A percentile compares a stretch with the other conserved stretches of the same genome.
These are phyloP conservation scores for Aureobasidium sp. DNA, from an alignment of 2,329 filamentous ascomycete species.

Conservation along the genomic window DNA sequence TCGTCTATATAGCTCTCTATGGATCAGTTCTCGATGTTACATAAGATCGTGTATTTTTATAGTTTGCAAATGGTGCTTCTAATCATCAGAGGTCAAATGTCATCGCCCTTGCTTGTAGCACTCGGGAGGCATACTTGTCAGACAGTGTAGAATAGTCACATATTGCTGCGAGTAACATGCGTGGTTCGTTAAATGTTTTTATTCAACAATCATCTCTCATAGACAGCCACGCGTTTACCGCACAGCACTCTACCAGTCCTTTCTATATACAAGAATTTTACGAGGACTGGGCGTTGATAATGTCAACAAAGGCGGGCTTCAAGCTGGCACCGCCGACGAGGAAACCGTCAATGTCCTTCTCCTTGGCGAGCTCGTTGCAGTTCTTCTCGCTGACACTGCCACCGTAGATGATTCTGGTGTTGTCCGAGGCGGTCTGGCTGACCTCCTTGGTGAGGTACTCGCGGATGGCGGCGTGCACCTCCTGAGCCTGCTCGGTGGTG, in stretches of 20 bases:
- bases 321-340: slow-evolving; percentile 91
- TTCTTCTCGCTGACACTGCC: slow-evolving; percentile 98
- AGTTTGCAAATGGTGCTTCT: no score
- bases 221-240: neutral
- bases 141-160: no score
- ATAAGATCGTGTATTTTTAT: no score
- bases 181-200: slow-evolving; percentile 2
- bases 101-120: no score
- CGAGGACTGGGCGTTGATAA: slow-evolving; percentile 51
- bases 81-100: no score
- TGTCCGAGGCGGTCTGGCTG: slow-evolving; percentile 69
- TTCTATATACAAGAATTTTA: neutral
- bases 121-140: no score
- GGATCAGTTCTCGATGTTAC: no score
- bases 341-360: slow-evolving; percentile 96
- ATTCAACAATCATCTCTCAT: slow-evolving; percentile 3
- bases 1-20: neutral
- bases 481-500: slow-evolving; percentile 81
- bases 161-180: neutral
- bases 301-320: slow-evolving; percentile 82
- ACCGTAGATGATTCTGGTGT: slow-evolving; percentile 91
- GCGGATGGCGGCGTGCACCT: slow-evolving; percentile 87
- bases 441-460: slow-evolving; percentile 70
- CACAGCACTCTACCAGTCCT: neutral
- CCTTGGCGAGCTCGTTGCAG: slow-evolving; percentile 82